phyloP scores from a whole-genome alignment of 176 grass and related monocot genomes.

The Pontederia crassipes region DNA sequence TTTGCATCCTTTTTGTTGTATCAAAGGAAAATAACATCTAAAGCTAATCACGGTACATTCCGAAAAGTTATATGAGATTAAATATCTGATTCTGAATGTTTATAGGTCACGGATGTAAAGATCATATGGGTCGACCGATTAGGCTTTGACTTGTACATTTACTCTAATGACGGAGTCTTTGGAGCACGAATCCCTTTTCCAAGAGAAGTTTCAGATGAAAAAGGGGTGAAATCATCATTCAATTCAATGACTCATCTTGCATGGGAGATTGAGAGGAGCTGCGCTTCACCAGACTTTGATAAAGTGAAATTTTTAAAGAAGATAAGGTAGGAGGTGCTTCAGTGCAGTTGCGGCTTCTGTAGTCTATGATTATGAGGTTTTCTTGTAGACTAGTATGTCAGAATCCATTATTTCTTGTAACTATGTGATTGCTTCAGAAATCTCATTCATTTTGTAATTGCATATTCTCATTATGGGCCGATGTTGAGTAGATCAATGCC shows the following conservation, averaged over 20 bases:
- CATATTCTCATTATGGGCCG: too few species aligned
- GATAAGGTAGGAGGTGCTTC: slow-evolving; percentile 37
- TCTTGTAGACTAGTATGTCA: too few species aligned
- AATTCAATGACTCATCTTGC: slow-evolving; percentile 97
- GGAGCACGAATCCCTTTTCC: slow-evolving; percentile 66
- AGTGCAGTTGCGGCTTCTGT: too few species aligned
- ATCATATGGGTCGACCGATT: slow-evolving; percentile 88
- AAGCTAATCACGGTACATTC: too few species aligned
- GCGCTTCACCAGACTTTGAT: slow-evolving; percentile 60
- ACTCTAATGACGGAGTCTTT: slow-evolving; percentile 47
- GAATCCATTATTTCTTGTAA: too few species aligned
- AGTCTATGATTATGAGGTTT: too few species aligned
- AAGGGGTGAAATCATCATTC: slow-evolving; percentile 77
- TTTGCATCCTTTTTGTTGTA: too few species aligned
- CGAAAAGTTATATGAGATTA: not conserved
- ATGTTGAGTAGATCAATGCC: too few species aligned
- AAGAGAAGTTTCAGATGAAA: slow-evolving; percentile 71
- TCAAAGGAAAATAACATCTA: too few species aligned
- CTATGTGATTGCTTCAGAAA: too few species aligned
- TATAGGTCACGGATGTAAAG: slow-evolving; percentile 52
- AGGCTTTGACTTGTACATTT: slow-evolving; percentile 72
- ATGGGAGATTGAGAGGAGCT: slow-evolving; percentile 86
- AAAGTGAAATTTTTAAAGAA: slow-evolving; percentile 54
- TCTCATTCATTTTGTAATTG: too few species aligned
- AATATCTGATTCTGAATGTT: slow-evolving; percentile 6